Evolutionary conservation across 768 basidiomycete genomes (phyloP).

Genomic region (Cystobasidium onofrii): DNA sequence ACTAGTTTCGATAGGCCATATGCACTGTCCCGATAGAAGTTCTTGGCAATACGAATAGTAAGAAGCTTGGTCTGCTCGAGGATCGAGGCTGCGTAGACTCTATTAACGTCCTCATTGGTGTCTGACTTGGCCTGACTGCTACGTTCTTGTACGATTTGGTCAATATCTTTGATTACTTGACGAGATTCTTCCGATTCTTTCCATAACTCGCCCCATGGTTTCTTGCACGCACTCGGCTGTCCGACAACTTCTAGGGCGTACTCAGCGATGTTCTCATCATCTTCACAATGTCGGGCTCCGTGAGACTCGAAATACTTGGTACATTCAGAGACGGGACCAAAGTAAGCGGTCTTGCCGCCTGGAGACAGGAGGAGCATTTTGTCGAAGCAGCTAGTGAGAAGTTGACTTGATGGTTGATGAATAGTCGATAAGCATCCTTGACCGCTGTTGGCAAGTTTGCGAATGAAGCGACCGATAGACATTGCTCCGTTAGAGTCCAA

Average conservation of each 20-base stretch:
- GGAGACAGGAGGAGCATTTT: conserved; percentile 24
- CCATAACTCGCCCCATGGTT: conserved; percentile 84
- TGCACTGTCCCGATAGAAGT: background rate
- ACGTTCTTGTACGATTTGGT: conserved; percentile 51
- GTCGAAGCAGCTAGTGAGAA: conserved; percentile 62
- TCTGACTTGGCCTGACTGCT: background rate
- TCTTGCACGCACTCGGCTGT: conserved; percentile 53
- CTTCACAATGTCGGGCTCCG: conserved; percentile 55
- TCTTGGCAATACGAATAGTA: background rate
- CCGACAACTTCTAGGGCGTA: conserved; percentile 47
- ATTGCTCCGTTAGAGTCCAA: conserved; percentile 40
- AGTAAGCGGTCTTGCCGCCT: conserved; percentile 21
- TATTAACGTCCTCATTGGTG: background rate
- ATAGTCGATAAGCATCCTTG: conserved; percentile 80
- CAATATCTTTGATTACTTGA: conserved; percentile 49
- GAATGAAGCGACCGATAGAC: conserved; percentile 54
- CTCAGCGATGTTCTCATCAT: conserved; percentile 65
- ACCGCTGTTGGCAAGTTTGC: conserved; percentile 65
- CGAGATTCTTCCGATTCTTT: conserved; percentile 59
- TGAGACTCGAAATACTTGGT: conserved; percentile 66
- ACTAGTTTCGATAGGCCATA: background rate
- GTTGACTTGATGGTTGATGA: conserved; percentile 50
- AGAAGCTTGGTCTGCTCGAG: background rate
- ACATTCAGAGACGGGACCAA: conserved; percentile 52
- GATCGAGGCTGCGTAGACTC: background rate